Percentiles rank a stretch among this genome's conserved stretches.
phyloP scores from a whole-genome alignment of 2,329 filamentous ascomycete genomes.

The Epichloe uncinata region DNA sequence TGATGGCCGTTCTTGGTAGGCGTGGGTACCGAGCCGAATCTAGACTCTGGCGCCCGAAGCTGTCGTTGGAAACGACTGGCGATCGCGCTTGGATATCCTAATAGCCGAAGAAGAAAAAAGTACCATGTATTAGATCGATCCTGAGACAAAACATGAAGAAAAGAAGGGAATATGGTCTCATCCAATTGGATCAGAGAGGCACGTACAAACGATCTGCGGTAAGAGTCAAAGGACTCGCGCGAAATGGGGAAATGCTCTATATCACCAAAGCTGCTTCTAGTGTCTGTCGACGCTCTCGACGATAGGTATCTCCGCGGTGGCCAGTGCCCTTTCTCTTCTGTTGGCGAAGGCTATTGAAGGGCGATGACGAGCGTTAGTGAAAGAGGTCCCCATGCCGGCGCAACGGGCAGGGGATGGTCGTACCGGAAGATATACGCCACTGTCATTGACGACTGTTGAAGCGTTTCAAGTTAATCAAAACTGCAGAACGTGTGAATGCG shows the following conservation, averaged over 20 bases:
- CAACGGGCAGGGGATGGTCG: not conserved
- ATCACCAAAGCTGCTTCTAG: constrained; percentile 54
- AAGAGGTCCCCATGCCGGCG: not conserved
- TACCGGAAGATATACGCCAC: constrained; percentile 87
- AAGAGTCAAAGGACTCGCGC: constrained; percentile 92
- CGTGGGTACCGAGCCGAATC: constrained; percentile 58
- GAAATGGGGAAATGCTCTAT: constrained; percentile 93
- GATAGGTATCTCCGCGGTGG: constrained; percentile 34
- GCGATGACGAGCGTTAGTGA: constrained; percentile 5
- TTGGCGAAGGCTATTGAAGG: constrained; percentile 59
- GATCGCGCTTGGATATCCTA: constrained; percentile 87
- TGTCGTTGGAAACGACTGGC: constrained; percentile 50
- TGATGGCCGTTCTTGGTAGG: constrained; percentile 46
- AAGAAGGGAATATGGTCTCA: not conserved
- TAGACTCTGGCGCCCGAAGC: constrained; percentile 60
- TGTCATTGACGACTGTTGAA: constrained; percentile 77
- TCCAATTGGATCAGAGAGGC: not conserved
- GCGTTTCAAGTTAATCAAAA: not conserved
- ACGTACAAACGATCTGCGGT: constrained; percentile 85
- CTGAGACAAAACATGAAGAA: not conserved
- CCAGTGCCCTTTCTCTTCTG: constrained; percentile 76
- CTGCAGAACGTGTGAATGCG: not conserved
- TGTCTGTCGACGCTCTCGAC: constrained; percentile 41
- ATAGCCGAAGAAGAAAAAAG: not conserved
- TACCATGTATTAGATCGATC: not conserved